Percentiles rank a stretch among this genome's conserved stretches.
phyloP scores from a whole-genome alignment of 1,139 yeast species.

The Lodderomyces theae region DNA sequence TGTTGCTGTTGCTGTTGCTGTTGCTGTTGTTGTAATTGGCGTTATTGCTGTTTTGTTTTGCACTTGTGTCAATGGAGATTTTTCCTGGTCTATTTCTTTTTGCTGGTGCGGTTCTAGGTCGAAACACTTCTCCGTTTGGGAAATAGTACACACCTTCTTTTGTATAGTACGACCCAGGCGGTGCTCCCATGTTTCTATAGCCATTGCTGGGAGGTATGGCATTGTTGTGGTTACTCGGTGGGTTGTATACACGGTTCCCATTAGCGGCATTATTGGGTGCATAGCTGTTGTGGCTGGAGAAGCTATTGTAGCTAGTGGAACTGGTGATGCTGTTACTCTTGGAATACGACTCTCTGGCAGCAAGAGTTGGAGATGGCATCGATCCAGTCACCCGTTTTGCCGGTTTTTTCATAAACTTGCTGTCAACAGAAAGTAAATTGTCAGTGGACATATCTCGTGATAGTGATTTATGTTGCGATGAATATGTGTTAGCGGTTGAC shows the following conservation, averaged over 20 bases:
- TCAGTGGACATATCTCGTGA: conserved; percentile 39
- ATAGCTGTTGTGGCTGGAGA: neutral
- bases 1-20: neutral
- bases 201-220: neutral
- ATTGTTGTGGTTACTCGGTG: conserved; percentile 1
- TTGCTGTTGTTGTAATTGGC: neutral
- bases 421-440: conserved; percentile 36
- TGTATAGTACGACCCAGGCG: conserved; percentile 7
- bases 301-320: neutral
- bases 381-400: conserved; percentile 18
- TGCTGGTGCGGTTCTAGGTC: conserved; percentile 43
- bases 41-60: conserved; percentile 1
- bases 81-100: conserved; percentile 40
- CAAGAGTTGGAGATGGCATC: neutral
- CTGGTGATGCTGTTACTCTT: conserved; percentile 4
- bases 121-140: conserved; percentile 56
- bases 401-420: conserved; percentile 34
- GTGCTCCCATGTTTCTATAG: conserved; percentile 4
- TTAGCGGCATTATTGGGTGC: neutral
- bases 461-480: conserved; percentile 12
- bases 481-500: conserved; percentile 12
- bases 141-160: conserved; percentile 32
- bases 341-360: neutral
- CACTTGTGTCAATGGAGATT: too few relatives aligned
- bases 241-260: neutral